Percentiles rank a stretch among this genome's conserved stretches.
These are phyloP conservation scores for Yamadazyma diospyri DNA, from an alignment of 1,139 yeast genomes.

Conservation along the genomic window DNA sequence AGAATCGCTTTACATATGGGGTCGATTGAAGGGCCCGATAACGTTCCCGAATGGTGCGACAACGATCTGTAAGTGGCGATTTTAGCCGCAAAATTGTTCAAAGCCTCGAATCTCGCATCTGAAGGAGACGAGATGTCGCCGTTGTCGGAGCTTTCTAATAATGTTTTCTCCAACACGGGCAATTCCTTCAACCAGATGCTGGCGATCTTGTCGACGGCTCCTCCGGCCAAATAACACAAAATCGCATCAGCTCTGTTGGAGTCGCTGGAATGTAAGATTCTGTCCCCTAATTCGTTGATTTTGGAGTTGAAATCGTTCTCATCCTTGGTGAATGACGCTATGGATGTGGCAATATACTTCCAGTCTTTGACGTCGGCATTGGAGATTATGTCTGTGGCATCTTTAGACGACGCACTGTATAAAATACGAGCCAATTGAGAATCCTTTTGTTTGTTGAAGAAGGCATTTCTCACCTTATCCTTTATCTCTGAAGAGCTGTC, in stretches of 20 bases:
- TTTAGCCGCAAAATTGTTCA: conserved; percentile 81
- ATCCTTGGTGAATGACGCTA: conserved; percentile 54
- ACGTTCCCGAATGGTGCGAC: conserved; percentile 35
- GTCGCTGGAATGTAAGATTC: conserved; percentile 29
- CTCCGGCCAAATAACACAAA: conserved; percentile 75
- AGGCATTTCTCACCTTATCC: conserved; percentile 66
- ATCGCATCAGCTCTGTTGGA: conserved; percentile 66
- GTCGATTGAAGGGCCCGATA: conserved; percentile 47
- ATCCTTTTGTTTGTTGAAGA: conserved; percentile 55
- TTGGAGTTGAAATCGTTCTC: conserved; percentile 48
- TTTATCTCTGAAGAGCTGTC: conserved; percentile 64
- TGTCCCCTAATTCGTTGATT: conserved; percentile 72
- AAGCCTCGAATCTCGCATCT: conserved; percentile 81
- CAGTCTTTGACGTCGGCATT: conserved; percentile 78
- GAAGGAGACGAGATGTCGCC: conserved; percentile 55
- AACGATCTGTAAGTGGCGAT: conserved; percentile 70
- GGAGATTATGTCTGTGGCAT: conserved; percentile 69
- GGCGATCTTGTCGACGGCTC: conserved; percentile 75
- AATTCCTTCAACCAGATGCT: conserved; percentile 82
- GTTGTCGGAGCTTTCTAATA: conserved; percentile 36
- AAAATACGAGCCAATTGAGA: conserved; percentile 71
- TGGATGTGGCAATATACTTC: conserved; percentile 75
- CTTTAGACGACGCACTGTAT: conserved; percentile 57
- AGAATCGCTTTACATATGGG: conserved; percentile 56
- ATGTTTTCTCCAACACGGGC: conserved; percentile 51